Percentiles rank a stretch among this genome's conserved stretches.
These are phyloP conservation scores for Noccaea bulbosa DNA, from an alignment of 345 rosid genomes.

Conservation along the genomic window DNA sequence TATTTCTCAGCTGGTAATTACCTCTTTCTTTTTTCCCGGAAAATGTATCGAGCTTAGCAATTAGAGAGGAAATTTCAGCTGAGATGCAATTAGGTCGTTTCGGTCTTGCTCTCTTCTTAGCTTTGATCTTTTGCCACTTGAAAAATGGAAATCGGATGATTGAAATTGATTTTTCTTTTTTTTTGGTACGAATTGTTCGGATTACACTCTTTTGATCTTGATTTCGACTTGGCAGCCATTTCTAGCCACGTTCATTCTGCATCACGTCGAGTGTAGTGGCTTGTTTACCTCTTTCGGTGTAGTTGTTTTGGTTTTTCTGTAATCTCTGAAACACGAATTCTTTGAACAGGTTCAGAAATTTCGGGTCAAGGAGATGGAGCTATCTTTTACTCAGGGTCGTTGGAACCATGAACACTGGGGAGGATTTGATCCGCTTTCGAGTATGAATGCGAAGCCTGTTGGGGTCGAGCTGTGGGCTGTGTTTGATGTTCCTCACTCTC, in stretches of 20 bases:
- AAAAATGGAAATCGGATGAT: not conserved
- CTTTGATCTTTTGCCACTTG: constrained; percentile 5
- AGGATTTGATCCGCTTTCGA: constrained; percentile 82
- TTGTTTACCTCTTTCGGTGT: not conserved
- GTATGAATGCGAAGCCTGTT: constrained; percentile 91
- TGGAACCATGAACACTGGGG: constrained; percentile 99
- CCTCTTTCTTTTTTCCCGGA: not conserved
- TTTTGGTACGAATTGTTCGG: no score
- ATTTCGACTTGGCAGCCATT: not conserved
- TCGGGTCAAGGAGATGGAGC: constrained; percentile 82
- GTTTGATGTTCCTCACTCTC: constrained; percentile 74
- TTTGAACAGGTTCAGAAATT: constrained; percentile 69
- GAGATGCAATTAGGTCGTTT: constrained; percentile 16
- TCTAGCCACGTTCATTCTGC: not conserved
- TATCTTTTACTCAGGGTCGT: constrained; percentile 97
- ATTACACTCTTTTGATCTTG: not conserved
- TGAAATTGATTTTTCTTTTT: no score
- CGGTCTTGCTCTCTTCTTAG: not conserved
- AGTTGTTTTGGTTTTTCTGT: constrained; percentile 8
- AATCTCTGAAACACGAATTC: constrained; percentile 15
- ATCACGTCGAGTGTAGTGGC: not conserved
- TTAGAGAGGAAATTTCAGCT: constrained; percentile 1
- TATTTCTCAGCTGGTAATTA: constrained; percentile 83
- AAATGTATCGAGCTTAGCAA: constrained; percentile 1
- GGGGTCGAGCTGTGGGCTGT: constrained; percentile 98